Conservation (phyloP, 2,329 filamentous ascomycete species). For the Tolypocladium endophyticum region DNA sequence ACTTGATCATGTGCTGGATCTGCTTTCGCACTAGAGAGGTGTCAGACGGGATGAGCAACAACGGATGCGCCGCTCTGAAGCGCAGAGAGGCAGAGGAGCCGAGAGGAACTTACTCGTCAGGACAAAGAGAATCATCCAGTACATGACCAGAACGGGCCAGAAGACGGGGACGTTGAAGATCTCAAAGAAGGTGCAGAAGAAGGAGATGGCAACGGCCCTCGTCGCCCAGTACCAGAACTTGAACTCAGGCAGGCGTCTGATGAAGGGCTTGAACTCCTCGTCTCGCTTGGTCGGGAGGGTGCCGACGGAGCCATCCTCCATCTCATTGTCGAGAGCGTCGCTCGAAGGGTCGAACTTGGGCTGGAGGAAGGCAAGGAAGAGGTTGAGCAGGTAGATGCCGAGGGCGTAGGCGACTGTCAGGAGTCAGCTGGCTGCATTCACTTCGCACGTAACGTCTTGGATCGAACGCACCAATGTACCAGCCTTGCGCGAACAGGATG, state of each 20-base stretch:
- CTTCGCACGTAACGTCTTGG: no score
- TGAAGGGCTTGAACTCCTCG: slow-evolving; percentile 96
- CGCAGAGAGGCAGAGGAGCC: background rate
- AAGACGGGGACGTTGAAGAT: slow-evolving; percentile 97
- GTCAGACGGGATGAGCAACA: background rate
- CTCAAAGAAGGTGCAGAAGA: slow-evolving; percentile 84
- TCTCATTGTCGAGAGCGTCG: slow-evolving; percentile 81
- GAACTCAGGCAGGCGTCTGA: slow-evolving; percentile 92
- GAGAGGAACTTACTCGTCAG: slow-evolving; percentile 67
- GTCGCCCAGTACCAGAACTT: slow-evolving; percentile 99
- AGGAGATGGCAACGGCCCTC: slow-evolving; percentile 71
- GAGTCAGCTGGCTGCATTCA: background rate
- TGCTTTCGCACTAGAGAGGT: slow-evolving; percentile 74
- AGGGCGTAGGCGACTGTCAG: slow-evolving; percentile 82
- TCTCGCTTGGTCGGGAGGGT: slow-evolving; percentile 88
- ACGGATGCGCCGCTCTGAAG: background rate
- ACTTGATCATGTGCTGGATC: slow-evolving; percentile 99
- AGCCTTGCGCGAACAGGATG: slow-evolving; percentile 87
- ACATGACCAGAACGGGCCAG: slow-evolving; percentile 96
- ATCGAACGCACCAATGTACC: slow-evolving; percentile 75
- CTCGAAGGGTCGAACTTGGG: slow-evolving; percentile 98
- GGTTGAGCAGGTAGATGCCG: slow-evolving; percentile 96
- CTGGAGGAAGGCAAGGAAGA: slow-evolving; percentile 96
- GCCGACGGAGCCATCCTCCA: slow-evolving; percentile 81
- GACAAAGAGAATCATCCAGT: slow-evolving; percentile 95